These are phyloP conservation scores for Leishmania mexicana DNA, from an alignment of 208 protist genomes.

Conservation along the genomic window DNA sequence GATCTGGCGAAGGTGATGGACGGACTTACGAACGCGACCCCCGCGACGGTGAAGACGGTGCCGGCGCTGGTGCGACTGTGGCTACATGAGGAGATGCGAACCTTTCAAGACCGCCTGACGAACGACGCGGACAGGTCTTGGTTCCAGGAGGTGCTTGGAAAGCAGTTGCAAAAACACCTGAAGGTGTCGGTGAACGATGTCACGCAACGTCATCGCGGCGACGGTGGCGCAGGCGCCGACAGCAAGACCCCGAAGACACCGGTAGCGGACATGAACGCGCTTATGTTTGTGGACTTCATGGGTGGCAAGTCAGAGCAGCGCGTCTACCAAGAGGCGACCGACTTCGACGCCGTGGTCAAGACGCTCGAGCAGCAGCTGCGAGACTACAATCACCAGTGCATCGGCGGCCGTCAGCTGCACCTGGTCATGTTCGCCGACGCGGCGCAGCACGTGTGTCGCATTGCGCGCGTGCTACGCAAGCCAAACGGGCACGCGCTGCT, in stretches of 20 bases:
- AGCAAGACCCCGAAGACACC: neutral
- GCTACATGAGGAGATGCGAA: slow-evolving; percentile 96
- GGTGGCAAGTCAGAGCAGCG: slow-evolving; percentile 64
- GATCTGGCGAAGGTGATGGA: slow-evolving; percentile 98
- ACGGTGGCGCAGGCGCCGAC: neutral
- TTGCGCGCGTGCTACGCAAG: slow-evolving; percentile 95
- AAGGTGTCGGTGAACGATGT: slow-evolving; percentile 80
- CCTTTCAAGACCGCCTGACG: slow-evolving; percentile 96
- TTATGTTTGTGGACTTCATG: slow-evolving; percentile 97
- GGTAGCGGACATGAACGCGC: slow-evolving; percentile 6
- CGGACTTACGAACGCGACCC: slow-evolving; percentile 92
- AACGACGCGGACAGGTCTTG: slow-evolving; percentile 88
- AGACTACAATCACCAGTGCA: slow-evolving; percentile 93
- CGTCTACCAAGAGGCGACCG: slow-evolving; percentile 91
- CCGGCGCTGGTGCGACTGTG: slow-evolving; percentile 90
- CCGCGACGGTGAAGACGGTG: slow-evolving; percentile 56
- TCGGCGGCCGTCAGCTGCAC: slow-evolving; percentile 86
- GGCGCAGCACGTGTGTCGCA: slow-evolving; percentile 96
- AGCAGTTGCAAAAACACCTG: slow-evolving; percentile 84
- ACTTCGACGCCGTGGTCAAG: slow-evolving; percentile 80
- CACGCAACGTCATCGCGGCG: slow-evolving; percentile 13
- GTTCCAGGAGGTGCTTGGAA: slow-evolving; percentile 90
- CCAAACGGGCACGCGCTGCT: slow-evolving; percentile 97
- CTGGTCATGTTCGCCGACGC: slow-evolving; percentile 98
- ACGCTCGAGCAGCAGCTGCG: slow-evolving; percentile 89